A percentile compares a stretch with the other conserved stretches of the same genome.
Evolutionary conservation across 1,139 yeast genomes (phyloP).

Genomic region (Williopsis jadinii): DNA sequence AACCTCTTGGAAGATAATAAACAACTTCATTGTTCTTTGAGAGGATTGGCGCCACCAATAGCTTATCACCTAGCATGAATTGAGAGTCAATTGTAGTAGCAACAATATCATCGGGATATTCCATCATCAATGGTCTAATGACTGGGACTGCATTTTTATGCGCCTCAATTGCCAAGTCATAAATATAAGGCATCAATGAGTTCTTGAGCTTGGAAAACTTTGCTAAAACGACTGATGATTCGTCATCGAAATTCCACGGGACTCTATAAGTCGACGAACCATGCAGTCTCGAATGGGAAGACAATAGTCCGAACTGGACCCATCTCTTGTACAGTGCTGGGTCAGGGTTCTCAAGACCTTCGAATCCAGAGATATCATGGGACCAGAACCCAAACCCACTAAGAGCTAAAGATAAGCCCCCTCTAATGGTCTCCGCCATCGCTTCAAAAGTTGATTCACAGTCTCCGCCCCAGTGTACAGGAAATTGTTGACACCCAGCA

Average conservation of each 20-base stretch:
- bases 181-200: constrained; percentile 18
- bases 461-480: constrained; percentile 21
- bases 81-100: constrained; percentile 11
- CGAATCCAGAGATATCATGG: constrained; percentile 19
- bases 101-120: constrained; percentile 10
- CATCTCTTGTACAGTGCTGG: constrained; percentile 19
- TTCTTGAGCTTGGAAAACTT: constrained; percentile 16
- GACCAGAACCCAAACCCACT: constrained; percentile 20
- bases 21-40: constrained; percentile 11
- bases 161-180: constrained; percentile 14
- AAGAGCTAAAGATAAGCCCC: constrained; percentile 15
- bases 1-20: constrained; percentile 16
- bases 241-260: constrained; percentile 20
- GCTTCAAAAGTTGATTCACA: constrained; percentile 19
- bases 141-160: constrained; percentile 14
- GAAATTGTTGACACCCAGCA: constrained; percentile 17
- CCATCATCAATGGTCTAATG: constrained; percentile 15
- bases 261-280: constrained; percentile 17
- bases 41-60: constrained; percentile 16
- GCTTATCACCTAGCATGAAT: constrained; percentile 15
- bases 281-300: constrained; percentile 18
- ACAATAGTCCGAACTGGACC: constrained; percentile 16
- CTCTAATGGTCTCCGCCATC: constrained; percentile 19
- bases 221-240: constrained; percentile 13
- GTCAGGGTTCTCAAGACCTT: constrained; percentile 14